Percentiles rank a stretch among this genome's conserved stretches.
phyloP scores from a whole-genome alignment of 306 rosid genomes.

The Prunus padus region DNA sequence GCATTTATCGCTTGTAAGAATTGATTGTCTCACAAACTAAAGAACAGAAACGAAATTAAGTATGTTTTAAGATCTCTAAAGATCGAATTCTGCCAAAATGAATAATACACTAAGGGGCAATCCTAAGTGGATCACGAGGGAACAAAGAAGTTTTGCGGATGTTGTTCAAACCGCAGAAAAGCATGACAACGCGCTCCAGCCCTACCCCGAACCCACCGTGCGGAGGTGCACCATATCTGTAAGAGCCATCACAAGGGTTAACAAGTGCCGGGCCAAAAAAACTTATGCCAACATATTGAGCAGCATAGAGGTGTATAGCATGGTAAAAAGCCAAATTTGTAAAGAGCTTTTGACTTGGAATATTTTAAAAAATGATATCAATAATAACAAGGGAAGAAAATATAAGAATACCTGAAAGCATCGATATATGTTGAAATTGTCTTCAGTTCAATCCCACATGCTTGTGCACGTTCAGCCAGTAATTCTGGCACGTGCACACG shows the following conservation, averaged over 20 bases:
- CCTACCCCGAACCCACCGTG: conserved; percentile 98
- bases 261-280: neutral
- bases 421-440: conserved; percentile 79
- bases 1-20: neutral
- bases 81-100: neutral
- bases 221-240: conserved; percentile 88
- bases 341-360: neutral
- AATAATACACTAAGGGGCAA: conserved; percentile 37
- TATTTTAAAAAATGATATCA: neutral
- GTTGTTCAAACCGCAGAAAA: conserved; percentile 79
- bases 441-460: conserved; percentile 71
- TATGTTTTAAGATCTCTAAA: neutral
- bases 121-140: conserved; percentile 86
- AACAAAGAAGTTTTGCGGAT: conserved; percentile 78
- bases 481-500: conserved; percentile 81
- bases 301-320: no score
- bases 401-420: conserved; percentile 67
- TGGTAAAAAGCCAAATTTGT: neutral
- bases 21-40: neutral
- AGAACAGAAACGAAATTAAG: neutral
- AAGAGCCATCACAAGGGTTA: conserved; percentile 14
- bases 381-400: neutral
- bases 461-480: conserved; percentile 69
- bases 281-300: neutral
- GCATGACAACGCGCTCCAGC: conserved; percentile 94